These are phyloP conservation scores for Spencermartinsiella ligniputridi DNA, from an alignment of 1,139 yeast genomes.

Conservation along the genomic window DNA sequence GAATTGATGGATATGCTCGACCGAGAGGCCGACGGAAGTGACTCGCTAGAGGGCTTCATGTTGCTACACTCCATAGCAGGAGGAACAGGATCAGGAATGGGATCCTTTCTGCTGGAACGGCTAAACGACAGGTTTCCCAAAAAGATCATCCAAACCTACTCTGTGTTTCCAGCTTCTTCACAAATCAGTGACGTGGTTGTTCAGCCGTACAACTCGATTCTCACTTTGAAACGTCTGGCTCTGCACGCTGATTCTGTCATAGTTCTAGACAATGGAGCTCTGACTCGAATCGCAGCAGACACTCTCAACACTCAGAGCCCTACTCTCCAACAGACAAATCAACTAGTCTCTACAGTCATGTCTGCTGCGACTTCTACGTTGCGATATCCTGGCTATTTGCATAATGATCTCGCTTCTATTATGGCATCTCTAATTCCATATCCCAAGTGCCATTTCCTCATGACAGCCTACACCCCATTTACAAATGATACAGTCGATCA, in stretches of 20 bases:
- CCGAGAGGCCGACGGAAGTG: constrained; percentile 87
- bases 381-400: constrained; percentile 89
- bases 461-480: constrained; percentile 86
- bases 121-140: constrained; percentile 79
- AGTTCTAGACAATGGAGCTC: constrained; percentile 86
- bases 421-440: constrained; percentile 81
- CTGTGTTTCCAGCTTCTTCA: constrained; percentile 70
- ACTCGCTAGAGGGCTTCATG: constrained; percentile 85
- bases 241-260: constrained; percentile 82
- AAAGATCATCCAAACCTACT: constrained; percentile 77
- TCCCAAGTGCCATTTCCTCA: constrained; percentile 82
- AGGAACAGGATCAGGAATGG: constrained; percentile 96
- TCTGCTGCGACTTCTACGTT: constrained; percentile 83
- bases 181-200: constrained; percentile 88
- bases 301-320: constrained; percentile 43
- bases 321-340: constrained; percentile 71
- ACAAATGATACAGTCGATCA: constrained; percentile 57
- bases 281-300: constrained; percentile 60
- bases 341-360: constrained; percentile 78
- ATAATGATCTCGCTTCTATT: constrained; percentile 79
- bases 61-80: constrained; percentile 96
- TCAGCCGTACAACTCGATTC: constrained; percentile 87
- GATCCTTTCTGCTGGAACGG: constrained; percentile 73
- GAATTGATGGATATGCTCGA: constrained; percentile 77
- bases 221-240: constrained; percentile 75